phyloP scores from a whole-genome alignment of 208 protist genomes.

The Trypanosoma theileri region DNA sequence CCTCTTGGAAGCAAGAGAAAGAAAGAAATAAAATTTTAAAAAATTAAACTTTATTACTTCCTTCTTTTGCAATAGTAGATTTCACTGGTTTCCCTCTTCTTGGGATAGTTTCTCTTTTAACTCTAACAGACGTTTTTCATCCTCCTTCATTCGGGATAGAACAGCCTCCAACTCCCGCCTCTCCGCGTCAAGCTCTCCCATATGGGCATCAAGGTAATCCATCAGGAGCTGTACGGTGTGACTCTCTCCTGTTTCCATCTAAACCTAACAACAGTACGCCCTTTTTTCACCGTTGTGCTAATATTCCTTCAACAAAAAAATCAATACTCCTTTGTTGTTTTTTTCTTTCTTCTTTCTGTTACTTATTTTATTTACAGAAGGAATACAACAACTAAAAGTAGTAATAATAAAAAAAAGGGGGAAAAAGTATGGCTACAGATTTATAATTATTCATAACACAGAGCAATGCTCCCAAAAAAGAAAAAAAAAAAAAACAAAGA shows the following conservation, averaged over 20 bases:
- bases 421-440: too few species aligned
- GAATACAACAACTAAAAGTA: too few species aligned
- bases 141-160: conserved; percentile 31
- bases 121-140: conserved; percentile 40
- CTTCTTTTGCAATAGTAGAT: neutral
- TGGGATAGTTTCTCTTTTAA: conserved; percentile 17
- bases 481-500: too few species aligned
- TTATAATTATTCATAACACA: too few species aligned
- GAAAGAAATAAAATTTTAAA: neutral
- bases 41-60: neutral
- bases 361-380: too few species aligned
- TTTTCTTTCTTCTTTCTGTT: too few species aligned
- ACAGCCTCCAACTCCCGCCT: conserved; percentile 30
- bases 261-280: neutral
- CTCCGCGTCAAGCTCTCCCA: conserved; percentile 55
- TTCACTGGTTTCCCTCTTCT: neutral
- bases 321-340: too few species aligned
- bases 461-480: too few species aligned
- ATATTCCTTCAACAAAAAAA: too few species aligned
- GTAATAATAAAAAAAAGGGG: too few species aligned
- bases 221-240: conserved; percentile 3
- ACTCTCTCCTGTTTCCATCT: conserved; percentile 2
- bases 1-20: neutral
- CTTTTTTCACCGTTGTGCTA: too few species aligned
- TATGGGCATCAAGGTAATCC: conserved; percentile 25